phyloP scores from a whole-genome alignment of 2,329 filamentous ascomycete genomes.

The Paecilomyces variotii region DNA sequence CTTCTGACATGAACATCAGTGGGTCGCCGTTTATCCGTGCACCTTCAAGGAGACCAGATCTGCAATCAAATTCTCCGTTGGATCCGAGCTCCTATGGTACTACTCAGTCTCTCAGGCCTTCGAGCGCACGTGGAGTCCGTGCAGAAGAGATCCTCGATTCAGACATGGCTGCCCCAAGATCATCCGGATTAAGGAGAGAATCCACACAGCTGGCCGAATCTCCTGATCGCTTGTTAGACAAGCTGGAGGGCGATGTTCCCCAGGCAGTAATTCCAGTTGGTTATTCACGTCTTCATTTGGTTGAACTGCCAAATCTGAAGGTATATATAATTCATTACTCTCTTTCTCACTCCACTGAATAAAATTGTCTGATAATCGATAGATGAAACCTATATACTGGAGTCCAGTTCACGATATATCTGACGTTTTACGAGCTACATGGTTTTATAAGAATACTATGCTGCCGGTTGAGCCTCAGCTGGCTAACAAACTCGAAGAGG shows the following conservation, averaged over 20 bases:
- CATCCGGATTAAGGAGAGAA: slow-evolving; percentile 19
- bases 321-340: slow-evolving; percentile 12
- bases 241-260: slow-evolving; percentile 20
- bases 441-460: slow-evolving; percentile 98
- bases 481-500: slow-evolving; percentile 87
- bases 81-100: slow-evolving; percentile 18
- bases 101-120: neutral
- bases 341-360: neutral
- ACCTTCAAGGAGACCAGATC: slow-evolving; percentile 22
- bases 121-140: neutral
- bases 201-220: slow-evolving; percentile 16
- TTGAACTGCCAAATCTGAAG: slow-evolving; percentile 66
- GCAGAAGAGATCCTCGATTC: neutral
- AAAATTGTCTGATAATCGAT: slow-evolving; percentile 11
- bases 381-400: slow-evolving; percentile 98
- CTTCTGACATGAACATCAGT: slow-evolving; percentile 34
- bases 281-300: slow-evolving; percentile 80
- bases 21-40: slow-evolving; percentile 43
- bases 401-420: slow-evolving; percentile 85
- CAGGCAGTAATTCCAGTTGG: slow-evolving; percentile 69
- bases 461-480: slow-evolving; percentile 74
- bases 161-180: slow-evolving; percentile 13
- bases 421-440: slow-evolving; percentile 75
- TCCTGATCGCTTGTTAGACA: slow-evolving; percentile 7
- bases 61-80: slow-evolving; percentile 21